Base-by-base conservation (phyloP, 345 rosid species). In the Populus euphratica region DNA sequence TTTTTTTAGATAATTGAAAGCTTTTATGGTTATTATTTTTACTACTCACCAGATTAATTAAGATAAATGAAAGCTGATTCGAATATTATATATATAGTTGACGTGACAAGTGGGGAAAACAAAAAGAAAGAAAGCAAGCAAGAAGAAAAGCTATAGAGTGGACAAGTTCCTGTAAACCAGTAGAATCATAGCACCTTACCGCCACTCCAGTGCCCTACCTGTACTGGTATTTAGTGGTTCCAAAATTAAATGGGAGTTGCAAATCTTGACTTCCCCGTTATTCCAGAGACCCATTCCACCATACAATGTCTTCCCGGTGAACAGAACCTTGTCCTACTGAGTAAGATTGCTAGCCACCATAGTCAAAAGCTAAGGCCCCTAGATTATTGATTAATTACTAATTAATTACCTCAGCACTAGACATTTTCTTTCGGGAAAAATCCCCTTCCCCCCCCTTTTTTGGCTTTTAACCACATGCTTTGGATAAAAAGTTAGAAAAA, bases 211-310 rank as follows among this genome's bases (percentile, higher is more conserved):
- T n/a, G 63, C 63, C 63, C 5, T 71, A 50, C 70, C 33, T 36
- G 67, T 33, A 21, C 63, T 18, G 27, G 72, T 59, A 70, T 69
- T 63, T 23, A 3, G 21, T 17, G 5, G 75, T 69, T 67, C 75
- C 80, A 41, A 59, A 49, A 70, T 76, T 72, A 76, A 73, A 70
- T 80, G 78, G 80, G 78, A 73, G 81, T 74, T 69, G 80, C 83
- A 72, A 83, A 18, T 21, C 76, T 81, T 79, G 79, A 56, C 84
- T 59, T 50, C 6, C 44, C 1, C 75, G 50, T 23, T 59, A 14
- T 59, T n/a, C 27, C 71, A 36, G 33, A 6, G 76, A 64, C 67
- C 73, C 65, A 59, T 72, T 73, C 35, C 82, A n/a, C 5, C 10
- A 59, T n/a, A 29, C 64, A 23, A 10, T 59, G 11, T n/a, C 64